Evolutionary conservation across 1,139 yeast species (phyloP).

Genomic region (Saccharomycopsis hybrid): DNA sequence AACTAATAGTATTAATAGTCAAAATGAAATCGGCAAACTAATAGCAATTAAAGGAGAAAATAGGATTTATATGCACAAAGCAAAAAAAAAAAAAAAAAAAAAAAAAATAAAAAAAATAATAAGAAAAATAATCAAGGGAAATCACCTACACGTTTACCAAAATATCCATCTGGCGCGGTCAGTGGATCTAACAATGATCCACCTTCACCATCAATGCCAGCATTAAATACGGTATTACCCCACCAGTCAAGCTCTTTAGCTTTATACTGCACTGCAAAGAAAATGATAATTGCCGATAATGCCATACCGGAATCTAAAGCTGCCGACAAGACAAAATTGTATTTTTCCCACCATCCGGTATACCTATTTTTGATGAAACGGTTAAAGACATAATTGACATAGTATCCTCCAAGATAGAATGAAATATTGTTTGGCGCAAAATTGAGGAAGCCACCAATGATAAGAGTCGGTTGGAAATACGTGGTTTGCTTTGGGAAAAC

Average conservation of each 20-base stretch:
- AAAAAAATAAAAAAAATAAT: too few species aligned
- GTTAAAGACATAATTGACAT: conserved; percentile 46
- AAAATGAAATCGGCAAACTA: too few species aligned
- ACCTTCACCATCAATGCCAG: conserved; percentile 41
- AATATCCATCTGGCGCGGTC: conserved; percentile 37
- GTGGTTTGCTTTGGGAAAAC: conserved; percentile 35
- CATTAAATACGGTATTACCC: conserved; percentile 45
- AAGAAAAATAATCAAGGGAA: background rate
- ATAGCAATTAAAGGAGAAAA: too few species aligned
- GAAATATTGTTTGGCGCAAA: conserved; percentile 52
- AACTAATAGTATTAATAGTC: too few species aligned
- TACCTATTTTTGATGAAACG: conserved; percentile 43
- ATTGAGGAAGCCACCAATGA: conserved; percentile 39
- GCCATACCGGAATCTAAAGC: conserved; percentile 58
- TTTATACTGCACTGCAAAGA: conserved; percentile 47
- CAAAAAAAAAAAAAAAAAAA: too few species aligned
- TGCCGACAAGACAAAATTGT: conserved; percentile 54
- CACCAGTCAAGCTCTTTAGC: conserved; percentile 44
- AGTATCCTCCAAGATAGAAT: conserved; percentile 47
- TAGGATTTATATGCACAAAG: too few species aligned
- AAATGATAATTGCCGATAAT: conserved; percentile 45
- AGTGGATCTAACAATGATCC: conserved; percentile 26
- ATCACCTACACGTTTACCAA: conserved; percentile 29
- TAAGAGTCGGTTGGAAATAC: conserved; percentile 40
- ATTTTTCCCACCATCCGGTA: conserved; percentile 56